Evolutionary conservation across 2,329 filamentous ascomycete genomes (phyloP), one percentile per base, ranked within the genome.

Genomic region (Aspergillus terreus): DNA sequence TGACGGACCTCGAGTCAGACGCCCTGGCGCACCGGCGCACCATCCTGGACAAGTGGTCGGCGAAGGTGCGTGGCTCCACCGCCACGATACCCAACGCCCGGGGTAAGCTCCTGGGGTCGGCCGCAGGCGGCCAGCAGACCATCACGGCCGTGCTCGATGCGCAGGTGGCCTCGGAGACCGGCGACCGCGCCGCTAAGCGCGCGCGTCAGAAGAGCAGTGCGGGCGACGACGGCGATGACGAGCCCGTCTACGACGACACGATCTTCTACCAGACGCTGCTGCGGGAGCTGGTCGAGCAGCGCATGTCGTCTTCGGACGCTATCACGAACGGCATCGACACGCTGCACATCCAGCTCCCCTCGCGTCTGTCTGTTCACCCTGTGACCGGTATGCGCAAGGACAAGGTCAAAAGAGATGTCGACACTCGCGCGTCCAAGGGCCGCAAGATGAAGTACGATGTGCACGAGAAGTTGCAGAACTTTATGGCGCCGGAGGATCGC

Each of bases 391-490:
- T 75, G 69, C 70, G 70, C 44, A 74, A 75, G 53, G 71, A 74
- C 56, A 95, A 92, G 77, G 81, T 87, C 52, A 87, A 88, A 72
- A 88, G 89, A 66, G 82, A 86, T 27, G 88, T 97, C 4, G 94
- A 99, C 69, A 92, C 92, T 17, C 94, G 92, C 68, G 94, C 94
- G 0, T 95, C 90, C 68, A 97, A 97, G 73, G 94, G 94, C 5
- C 80, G 94, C 46, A 96, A 96, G 76, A 82, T 99, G 80, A 82
- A 90, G 36, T 99, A 92, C 72, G 94, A 89, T 14, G 90, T 96
- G 43, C 92, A 97, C 67, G 92, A 97, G 76, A 97, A 97, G 77
- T 72, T 99, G 65, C 90, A 96, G 75, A 96, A 96, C 71, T 97
- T 97, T 67, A 96, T 96, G 91, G 92, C 92, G 10, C 86, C 91